Percentiles rank a stretch among this genome's conserved stretches.
These are phyloP conservation scores for Tulasnella sp. DNA, from an alignment of 768 basidiomycete genomes.

Conservation along the genomic window DNA sequence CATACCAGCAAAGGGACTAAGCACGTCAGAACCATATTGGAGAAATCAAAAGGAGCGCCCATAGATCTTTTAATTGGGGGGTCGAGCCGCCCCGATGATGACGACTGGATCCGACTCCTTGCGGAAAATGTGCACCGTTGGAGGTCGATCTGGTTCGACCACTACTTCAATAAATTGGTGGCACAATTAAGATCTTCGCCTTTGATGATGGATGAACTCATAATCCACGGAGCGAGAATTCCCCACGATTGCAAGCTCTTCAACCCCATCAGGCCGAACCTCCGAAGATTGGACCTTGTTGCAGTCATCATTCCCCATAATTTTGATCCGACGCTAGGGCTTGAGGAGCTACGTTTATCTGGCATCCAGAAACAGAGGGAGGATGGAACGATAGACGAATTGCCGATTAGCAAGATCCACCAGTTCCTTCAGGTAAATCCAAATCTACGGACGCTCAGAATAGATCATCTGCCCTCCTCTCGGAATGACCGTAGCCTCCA, in stretches of 20 bases:
- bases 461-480: too few species aligned
- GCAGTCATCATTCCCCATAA: neutral
- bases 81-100: neutral
- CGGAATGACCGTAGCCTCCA: too few species aligned
- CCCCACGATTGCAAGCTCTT: neutral
- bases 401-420: too few species aligned
- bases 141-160: neutral
- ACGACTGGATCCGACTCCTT: neutral
- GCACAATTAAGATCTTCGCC: neutral
- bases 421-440: too few species aligned
- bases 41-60: neutral
- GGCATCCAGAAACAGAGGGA: too few species aligned
- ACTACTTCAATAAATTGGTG: neutral
- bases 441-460: too few species aligned
- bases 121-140: neutral
- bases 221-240: neutral
- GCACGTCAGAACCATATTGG: neutral
- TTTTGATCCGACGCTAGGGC: neutral
- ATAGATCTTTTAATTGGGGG: neutral
- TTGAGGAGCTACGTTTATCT: neutral
- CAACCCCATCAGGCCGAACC: neutral
- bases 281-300: neutral
- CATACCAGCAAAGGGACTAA: neutral
- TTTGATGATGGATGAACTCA: neutral
- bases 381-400: too few species aligned